Base-by-base conservation (phyloP, 257 asterid species). In the Ilex asprella region DNA sequence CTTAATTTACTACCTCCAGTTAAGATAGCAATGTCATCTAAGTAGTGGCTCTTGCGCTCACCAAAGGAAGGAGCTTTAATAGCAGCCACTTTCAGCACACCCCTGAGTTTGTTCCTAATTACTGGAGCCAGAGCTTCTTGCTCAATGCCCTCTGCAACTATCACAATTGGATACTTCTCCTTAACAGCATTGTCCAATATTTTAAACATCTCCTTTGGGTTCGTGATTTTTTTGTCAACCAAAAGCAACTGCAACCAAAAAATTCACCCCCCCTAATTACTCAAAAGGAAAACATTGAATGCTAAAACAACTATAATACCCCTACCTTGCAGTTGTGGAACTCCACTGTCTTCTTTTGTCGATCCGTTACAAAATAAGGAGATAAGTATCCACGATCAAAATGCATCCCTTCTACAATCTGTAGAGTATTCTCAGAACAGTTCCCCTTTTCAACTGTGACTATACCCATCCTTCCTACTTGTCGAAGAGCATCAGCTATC, bases 311-410 rank as follows among this genome's bases (percentile, higher is more conserved):
- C 67, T 44, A 54, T 29, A n/a, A 56, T 39, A 39, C 68, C 57
- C 70, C 52, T 74, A 89, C 97, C 91, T 87, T 89, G 84, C 97
- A 89, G 66, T 83, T 76, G 16, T 85, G 88, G 69, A 78, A 82
- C 71, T 89, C 97, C 14, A 67, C 95, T 30, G 60, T 79, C 94
- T 55, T 83, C 76, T 79, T 83, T 61, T 65, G 74, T 30, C 95
- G 64, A 70, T 89, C 94, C 55, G 94, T 88, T 70, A 87, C 94
- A 29, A 86, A 89, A 73, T 84, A 86, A 12, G 86, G 92, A 76
- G 97, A 89, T 59, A 89, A 61, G 75, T 84, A 87, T 2, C 97
- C 95, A 2, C 95, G 95, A 67, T 89, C 92, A 58, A 89, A 89
- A 67, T 86, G 84, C 97, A 89, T 89, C 64, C 95, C 95, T 72